Evolutionary conservation across 352 stramenopile species (phyloP).

Genomic region (Globisporangium nagaii): DNA sequence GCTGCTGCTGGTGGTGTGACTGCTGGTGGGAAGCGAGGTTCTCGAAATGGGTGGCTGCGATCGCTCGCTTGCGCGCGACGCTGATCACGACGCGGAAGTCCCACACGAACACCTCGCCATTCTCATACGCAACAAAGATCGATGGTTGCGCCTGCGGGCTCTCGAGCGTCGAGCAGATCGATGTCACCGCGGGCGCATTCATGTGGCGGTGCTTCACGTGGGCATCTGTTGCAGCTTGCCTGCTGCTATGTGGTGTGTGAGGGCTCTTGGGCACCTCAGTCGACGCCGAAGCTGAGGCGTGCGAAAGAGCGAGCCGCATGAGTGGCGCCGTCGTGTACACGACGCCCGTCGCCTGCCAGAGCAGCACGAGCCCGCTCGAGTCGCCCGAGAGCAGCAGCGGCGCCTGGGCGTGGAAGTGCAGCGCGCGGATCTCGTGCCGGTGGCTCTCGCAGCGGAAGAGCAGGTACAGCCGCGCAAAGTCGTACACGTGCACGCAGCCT

Average conservation of each 20-base stretch:
- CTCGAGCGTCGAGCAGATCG: conserved; percentile 22
- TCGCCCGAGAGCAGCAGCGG: conserved; percentile 46
- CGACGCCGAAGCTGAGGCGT: not conserved
- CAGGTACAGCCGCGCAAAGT: conserved; percentile 55
- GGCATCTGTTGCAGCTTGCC: too few species aligned
- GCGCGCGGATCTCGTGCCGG: conserved; percentile 34
- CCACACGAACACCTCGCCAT: conserved; percentile 14
- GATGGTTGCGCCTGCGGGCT: conserved; percentile 4
- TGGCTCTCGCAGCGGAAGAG: conserved; percentile 47
- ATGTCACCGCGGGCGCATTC: conserved; percentile 12
- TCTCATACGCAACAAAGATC: conserved; percentile 12
- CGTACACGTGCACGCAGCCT: conserved; percentile 54
- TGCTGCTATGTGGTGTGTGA: not conserved
- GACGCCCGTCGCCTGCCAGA: conserved; percentile 36
- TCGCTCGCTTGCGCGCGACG: conserved; percentile 12
- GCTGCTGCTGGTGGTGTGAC: too few species aligned
- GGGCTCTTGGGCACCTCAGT: not conserved
- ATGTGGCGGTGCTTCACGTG: not conserved
- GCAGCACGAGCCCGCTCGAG: conserved; percentile 25
- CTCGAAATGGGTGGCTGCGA: conserved; percentile 11
- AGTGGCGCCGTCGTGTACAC: conserved; percentile 17
- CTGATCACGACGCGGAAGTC: conserved; percentile 17
- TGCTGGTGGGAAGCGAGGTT: too few species aligned
- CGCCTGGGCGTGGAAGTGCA: conserved; percentile 39
- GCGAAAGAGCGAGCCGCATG: conserved; percentile 22